Evolutionary conservation across 1,284 basidiomycete species (phyloP).

Genomic region (Ceratobasidium theobromae): DNA sequence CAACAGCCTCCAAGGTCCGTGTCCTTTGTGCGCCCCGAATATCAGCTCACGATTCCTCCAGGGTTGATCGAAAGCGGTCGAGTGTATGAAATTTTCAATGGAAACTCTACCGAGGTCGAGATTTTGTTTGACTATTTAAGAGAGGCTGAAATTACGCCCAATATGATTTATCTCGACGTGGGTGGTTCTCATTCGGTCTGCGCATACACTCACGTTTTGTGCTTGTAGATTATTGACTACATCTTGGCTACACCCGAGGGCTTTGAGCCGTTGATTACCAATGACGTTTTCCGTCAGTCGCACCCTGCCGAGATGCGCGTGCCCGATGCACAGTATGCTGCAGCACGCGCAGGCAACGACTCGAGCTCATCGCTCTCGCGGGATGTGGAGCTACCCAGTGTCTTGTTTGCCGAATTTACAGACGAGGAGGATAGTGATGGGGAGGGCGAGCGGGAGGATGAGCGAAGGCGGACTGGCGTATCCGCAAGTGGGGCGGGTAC

Average conservation of each 20-base stretch:
- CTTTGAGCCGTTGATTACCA: slow-evolving; percentile 32
- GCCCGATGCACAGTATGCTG: slow-evolving; percentile 6
- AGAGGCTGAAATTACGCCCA: slow-evolving; percentile 33
- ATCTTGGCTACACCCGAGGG: slow-evolving; percentile 21
- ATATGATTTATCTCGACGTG: slow-evolving; percentile 22
- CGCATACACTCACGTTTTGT: slow-evolving; percentile 7
- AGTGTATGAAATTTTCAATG: slow-evolving; percentile 33
- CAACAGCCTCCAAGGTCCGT: slow-evolving; percentile 26
- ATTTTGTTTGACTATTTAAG: slow-evolving; percentile 36
- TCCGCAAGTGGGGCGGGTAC: not conserved
- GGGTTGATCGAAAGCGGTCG: slow-evolving; percentile 34
- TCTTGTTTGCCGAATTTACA: slow-evolving; percentile 24
- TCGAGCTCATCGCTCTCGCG: too few relatives aligned
- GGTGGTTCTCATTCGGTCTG: not conserved
- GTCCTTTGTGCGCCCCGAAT: not conserved
- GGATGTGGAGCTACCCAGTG: slow-evolving; percentile 6
- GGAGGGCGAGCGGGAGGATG: slow-evolving; percentile 9
- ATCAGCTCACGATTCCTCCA: not conserved
- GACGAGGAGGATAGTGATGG: slow-evolving; percentile 26
- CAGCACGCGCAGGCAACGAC: slow-evolving; percentile 1
- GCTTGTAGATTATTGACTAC: slow-evolving; percentile 34
- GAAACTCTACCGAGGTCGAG: slow-evolving; percentile 35
- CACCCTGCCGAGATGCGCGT: slow-evolving; percentile 11
- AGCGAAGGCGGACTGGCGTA: not conserved
- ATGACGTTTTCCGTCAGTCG: slow-evolving; percentile 26